A percentile compares a stretch with the other conserved stretches of the same genome.
phyloP scores from a whole-genome alignment of 495 filamentous ascomycete genomes.

The Neurospora sp. region DNA sequence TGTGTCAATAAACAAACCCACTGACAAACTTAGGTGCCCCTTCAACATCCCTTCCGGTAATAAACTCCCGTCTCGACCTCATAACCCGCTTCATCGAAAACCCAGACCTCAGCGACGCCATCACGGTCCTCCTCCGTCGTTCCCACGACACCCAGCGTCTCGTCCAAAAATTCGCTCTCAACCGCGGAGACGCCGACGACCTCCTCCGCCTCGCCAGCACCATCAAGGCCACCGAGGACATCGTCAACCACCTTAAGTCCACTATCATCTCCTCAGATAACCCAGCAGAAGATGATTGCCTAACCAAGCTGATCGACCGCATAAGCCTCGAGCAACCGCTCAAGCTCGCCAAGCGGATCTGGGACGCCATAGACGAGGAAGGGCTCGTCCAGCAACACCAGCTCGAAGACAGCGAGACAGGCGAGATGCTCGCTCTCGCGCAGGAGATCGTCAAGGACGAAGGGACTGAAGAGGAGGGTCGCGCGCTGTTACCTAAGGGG shows the following conservation, averaged over 20 bases:
- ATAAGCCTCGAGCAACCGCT: slow-evolving; percentile 60
- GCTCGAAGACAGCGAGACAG: slow-evolving; percentile 60
- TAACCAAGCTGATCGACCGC: slow-evolving; percentile 47
- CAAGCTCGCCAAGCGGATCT: slow-evolving; percentile 59
- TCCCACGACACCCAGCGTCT: slow-evolving; percentile 82
- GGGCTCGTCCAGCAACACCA: slow-evolving; percentile 70
- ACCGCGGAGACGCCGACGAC: slow-evolving; percentile 90
- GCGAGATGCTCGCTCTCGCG: slow-evolving; percentile 57
- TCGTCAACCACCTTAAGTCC: slow-evolving; percentile 38
- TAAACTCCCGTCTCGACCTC: slow-evolving; percentile 73
- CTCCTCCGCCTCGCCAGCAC: slow-evolving; percentile 73
- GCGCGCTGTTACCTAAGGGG: slow-evolving; percentile 31
- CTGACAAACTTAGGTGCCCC: slow-evolving; percentile 49
- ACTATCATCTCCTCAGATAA: not conserved
- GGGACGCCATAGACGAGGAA: slow-evolving; percentile 84
- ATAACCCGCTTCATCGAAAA: slow-evolving; percentile 62
- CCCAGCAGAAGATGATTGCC: slow-evolving; percentile 18
- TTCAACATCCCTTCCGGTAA: slow-evolving; percentile 70
- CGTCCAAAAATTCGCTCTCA: slow-evolving; percentile 85
- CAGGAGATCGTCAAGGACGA: slow-evolving; percentile 55
- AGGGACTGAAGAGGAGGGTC: slow-evolving; percentile 24
- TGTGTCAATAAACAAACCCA: not conserved
- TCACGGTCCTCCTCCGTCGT: slow-evolving; percentile 56
- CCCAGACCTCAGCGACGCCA: slow-evolving; percentile 52
- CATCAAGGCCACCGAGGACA: slow-evolving; percentile 64